Evolutionary conservation across 2,329 filamentous ascomycete species (phyloP), one percentile per base, ranked within the genome.

Genomic region (Colletotrichum sp.): DNA sequence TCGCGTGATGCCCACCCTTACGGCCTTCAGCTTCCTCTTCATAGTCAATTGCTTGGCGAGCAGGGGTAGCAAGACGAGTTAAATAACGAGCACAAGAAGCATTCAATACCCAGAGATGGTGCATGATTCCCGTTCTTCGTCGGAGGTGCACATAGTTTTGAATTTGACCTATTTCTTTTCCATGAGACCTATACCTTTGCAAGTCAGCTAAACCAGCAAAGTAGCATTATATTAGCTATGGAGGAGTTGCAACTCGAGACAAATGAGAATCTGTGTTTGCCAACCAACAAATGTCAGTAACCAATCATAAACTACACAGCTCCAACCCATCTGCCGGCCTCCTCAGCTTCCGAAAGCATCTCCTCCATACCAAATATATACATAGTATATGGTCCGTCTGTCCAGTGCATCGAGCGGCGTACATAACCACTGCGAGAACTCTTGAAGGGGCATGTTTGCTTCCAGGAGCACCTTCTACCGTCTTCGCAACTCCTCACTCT

Each of bases 221-320:
- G 6, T 52, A 5, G 0, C 0, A 13, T 8, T 13, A 13, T 13
- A 21, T 0, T 52, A 52, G n/a, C n/a, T 5, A 12, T 52, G 13
- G 12, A 52, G 3, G 6, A 0, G 38, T n/a, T n/a, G 38, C 18
- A 13, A 3, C n/a, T 52, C 12, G 10, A 13, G 43, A 52, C 3
- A 24, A 52, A 52, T 0, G 12, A 21, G 10, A 21, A 13, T 8
- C 10, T 52, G n/a, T 21, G 12, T 0, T 21, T 52, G 12, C 1
- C 10, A 13, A 3, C n/a, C 43, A 52, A 18, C n/a, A 0, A 24
- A 13, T 6, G 0, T 8, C n/a, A 24, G 43, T 52, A 5, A 24
- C 0, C 2, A 24, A 2, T 12, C 12, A 1, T 13, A 52, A 5
- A 13, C 6, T 8, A 21, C 43, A 52, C 43, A 21, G n/a, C 3